These are phyloP conservation scores for Ophiostoma himal-ulmi DNA, from an alignment of 2,329 filamentous ascomycete genomes.

Conservation along the genomic window DNA sequence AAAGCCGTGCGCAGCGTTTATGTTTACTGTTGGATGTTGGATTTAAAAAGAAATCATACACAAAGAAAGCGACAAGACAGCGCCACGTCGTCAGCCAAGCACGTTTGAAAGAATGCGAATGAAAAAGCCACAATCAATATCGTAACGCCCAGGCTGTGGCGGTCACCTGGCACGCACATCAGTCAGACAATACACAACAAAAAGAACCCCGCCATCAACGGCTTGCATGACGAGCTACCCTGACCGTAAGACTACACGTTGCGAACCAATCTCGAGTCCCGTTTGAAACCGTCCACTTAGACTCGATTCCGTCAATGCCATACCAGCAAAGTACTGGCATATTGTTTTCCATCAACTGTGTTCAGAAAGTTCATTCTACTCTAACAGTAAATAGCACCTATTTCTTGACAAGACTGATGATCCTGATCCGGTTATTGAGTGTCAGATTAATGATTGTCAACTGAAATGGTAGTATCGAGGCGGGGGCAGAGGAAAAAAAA, in stretches of 20 bases:
- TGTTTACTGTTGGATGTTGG: background rate
- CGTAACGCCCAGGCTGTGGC: background rate
- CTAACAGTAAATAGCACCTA: background rate
- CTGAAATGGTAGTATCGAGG: background rate
- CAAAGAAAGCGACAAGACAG: background rate
- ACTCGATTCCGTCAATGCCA: background rate
- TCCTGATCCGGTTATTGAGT: too few relatives aligned
- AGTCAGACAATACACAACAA: conserved; percentile 10
- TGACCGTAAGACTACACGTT: background rate
- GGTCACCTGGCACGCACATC: conserved; percentile 1
- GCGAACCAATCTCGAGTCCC: background rate
- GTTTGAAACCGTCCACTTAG: background rate
- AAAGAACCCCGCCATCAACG: background rate
- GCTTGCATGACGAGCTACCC: conserved; percentile 7
- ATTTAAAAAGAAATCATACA: background rate
- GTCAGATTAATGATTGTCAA: too few relatives aligned
- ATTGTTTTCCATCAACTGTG: background rate
- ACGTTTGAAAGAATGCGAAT: background rate
- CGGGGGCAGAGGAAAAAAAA: background rate
- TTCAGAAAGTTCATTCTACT: background rate
- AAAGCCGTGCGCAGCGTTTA: background rate
- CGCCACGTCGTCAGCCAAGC: conserved; percentile 2
- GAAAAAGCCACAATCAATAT: background rate
- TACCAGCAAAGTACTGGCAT: background rate
- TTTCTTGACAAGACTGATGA: too few relatives aligned